A percentile compares a stretch with the other conserved stretches of the same genome.
phyloP scores from a whole-genome alignment of 2,329 filamentous ascomycete genomes.

The Sporothrix pallida region DNA sequence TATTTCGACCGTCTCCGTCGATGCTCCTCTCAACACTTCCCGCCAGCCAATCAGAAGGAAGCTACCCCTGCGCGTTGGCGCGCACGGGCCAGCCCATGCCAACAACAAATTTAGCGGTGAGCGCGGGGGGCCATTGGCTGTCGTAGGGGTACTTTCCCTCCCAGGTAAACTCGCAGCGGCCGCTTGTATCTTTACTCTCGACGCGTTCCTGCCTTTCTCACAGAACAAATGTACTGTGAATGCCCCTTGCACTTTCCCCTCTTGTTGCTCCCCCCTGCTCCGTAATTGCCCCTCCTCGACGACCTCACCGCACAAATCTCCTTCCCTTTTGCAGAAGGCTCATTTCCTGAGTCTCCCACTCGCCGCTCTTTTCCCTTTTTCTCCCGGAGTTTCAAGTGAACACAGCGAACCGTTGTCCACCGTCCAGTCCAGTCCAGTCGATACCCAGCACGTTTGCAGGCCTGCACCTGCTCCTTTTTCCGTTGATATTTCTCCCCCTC shows the following conservation, averaged over 20 bases:
- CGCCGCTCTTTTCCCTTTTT: constrained; percentile 11
- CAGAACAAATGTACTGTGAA: too few species aligned
- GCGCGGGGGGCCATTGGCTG: constrained; percentile 10
- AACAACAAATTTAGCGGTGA: constrained; percentile 33
- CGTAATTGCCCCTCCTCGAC: constrained; percentile 33
- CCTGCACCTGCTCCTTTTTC: neutral
- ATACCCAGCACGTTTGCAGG: neutral
- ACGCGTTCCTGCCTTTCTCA: constrained; percentile 24
- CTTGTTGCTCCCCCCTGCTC: constrained; percentile 10
- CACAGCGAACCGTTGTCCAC: neutral
- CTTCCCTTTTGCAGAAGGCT: constrained; percentile 14
- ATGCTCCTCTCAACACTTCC: constrained; percentile 10
- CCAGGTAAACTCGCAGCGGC: neutral
- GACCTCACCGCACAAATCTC: constrained; percentile 37
- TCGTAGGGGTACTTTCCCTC: constrained; percentile 5
- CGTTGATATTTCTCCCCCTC: constrained; percentile 16
- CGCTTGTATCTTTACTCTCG: neutral
- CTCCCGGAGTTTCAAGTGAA: constrained; percentile 19
- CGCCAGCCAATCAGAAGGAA: constrained; percentile 30
- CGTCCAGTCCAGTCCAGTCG: neutral
- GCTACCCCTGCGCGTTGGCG: constrained; percentile 34
- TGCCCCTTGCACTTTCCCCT: constrained; percentile 28
- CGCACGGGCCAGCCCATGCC: constrained; percentile 36
- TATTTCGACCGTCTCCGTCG: neutral
- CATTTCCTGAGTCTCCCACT: constrained; percentile 7